Base-by-base conservation (phyloP, 345 rosid species). In the Garcia nutans region DNA sequence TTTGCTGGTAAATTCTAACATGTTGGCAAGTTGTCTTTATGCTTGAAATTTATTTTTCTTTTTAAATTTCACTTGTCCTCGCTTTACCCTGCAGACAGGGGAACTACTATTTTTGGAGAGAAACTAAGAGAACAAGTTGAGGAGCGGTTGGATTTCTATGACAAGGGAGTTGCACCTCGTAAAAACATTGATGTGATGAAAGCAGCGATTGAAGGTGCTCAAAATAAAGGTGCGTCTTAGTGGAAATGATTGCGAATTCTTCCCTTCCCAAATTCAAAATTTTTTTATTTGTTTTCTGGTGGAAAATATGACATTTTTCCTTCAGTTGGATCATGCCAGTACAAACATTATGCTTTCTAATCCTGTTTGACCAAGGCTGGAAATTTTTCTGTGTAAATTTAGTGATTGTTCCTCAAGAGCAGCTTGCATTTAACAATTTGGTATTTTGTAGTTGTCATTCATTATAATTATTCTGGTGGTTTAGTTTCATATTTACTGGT, bases 161-260 rank as follows among this genome's bases (percentile, higher is more conserved):
- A 96, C 82, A 96, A 96, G 86, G 98, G 97, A 26, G 86, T 96
- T 81, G 92, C 97, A 62, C 99, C 99, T 41, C 92, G 97, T 55
- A 96, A 96, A 85, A 96, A 93, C 80, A 88, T 93, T 61, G 99
- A 96, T 68, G 97, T 93, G 70, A 96, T 96, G 98, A 93, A 89
- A 82, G 82, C 88, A 70, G 98, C 96, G 11, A 59, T 93, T 17
- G 92, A 83, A 68, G 77, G 47, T 72, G 75, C 87, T 13, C 87
- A 80, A 42, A 81, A 74, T 62, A 87, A 87, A 86, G 97, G 98
- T 93, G 57, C 52, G 73, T 0, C 41, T 37, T 37, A 37, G 41
- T 3, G 41, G 41, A 37, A 37, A 37, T 37, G 41, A 37, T 2
- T 37, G 41, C 6, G 41, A 0, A 6, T 37, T 37, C 41, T 37